Evolutionary conservation across 2,329 filamentous ascomycete genomes (phyloP).

Genomic region (Aspergillus proliferans): DNA sequence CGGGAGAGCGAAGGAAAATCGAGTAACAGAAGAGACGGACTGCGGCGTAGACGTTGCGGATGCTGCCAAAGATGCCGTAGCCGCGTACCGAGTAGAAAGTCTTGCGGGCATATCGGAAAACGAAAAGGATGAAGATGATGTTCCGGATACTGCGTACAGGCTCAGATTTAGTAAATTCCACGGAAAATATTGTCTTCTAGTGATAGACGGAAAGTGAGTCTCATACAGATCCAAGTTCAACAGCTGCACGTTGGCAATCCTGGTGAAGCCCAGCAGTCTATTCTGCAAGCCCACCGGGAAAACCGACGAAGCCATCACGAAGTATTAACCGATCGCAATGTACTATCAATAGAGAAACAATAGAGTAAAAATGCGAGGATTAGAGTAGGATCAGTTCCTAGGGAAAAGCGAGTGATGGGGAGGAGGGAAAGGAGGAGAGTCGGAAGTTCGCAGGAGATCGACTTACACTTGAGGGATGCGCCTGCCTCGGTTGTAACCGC

Average conservation of each 20-base stretch:
- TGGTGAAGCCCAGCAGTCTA: conserved; percentile 36
- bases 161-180: conserved; percentile 5
- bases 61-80: conserved; percentile 74
- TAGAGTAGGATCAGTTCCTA: neutral
- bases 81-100: conserved; percentile 79
- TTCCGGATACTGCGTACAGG: conserved; percentile 62
- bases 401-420: conserved; percentile 7
- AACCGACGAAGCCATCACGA: conserved; percentile 34
- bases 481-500: conserved; percentile 5
- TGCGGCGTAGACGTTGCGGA: conserved; percentile 66
- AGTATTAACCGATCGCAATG: neutral
- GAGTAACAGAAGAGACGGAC: conserved; percentile 71
- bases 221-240: conserved; percentile 42
- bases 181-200: neutral
- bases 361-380: neutral
- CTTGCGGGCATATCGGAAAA: conserved; percentile 75
- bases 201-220: neutral
- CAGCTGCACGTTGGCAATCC: conserved; percentile 27
- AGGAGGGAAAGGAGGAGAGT: conserved; percentile 8
- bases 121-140: conserved; percentile 79
- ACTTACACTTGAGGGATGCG: neutral
- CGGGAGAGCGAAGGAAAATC: conserved; percentile 77
- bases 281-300: conserved; percentile 40
- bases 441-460: conserved; percentile 10
- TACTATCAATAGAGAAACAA: conserved; percentile 6